Base-by-base conservation (phyloP, 257 asterid genomes). In the Lycium ferocissimum region DNA sequence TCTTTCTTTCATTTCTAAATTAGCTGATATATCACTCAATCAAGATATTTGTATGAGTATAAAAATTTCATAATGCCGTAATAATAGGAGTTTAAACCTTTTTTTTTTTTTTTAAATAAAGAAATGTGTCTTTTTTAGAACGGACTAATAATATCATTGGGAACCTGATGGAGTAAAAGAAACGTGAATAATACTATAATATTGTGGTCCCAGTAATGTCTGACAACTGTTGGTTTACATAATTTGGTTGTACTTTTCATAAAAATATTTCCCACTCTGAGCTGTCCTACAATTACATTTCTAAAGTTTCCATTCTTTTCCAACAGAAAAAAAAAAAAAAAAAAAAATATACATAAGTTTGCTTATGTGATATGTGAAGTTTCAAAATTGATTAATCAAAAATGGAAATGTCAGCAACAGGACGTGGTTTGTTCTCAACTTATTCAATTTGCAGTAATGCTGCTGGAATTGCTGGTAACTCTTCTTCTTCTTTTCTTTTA, bases 401-500 rank as follows among this genome's bases (percentile, higher is more conserved):
- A 75, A 75, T 49, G 81, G 61, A 75, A 49, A 49, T 47, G 18
- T 73, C 59, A n/a, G 40, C 20, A 12, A 20, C 81, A 47, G n/a
- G n/a, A 47, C 11, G n/a, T 49, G 81, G 61, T 49, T 75, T 49
- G 61, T 20, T 47, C 20, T 75, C 81, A 75, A 75, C 81, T 47
- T 22, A 20, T 75, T 75, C 61, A 49, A 49, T 75, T 47, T 75
- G 59, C 58, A 75, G 81, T 49, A 75, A 75, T 75, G 81, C 81
- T n/a, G 61, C 81, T 75, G 81, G 81, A 49, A 49, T 75, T 47
- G 81, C 81, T 47, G 81, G 81, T 75, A 75, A 40, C 17, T 71
- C 38, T 63, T 26, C 2, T 62, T 63, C 22, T 38, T 0, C 9
- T 5, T 33, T 12, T 26, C 17, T 72, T n/a, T 18, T 43, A 3